Percentiles rank a stretch among this genome's conserved stretches.
Evolutionary conservation across 495 filamentous ascomycete species (phyloP).

Genomic region (Xylaria curta): DNA sequence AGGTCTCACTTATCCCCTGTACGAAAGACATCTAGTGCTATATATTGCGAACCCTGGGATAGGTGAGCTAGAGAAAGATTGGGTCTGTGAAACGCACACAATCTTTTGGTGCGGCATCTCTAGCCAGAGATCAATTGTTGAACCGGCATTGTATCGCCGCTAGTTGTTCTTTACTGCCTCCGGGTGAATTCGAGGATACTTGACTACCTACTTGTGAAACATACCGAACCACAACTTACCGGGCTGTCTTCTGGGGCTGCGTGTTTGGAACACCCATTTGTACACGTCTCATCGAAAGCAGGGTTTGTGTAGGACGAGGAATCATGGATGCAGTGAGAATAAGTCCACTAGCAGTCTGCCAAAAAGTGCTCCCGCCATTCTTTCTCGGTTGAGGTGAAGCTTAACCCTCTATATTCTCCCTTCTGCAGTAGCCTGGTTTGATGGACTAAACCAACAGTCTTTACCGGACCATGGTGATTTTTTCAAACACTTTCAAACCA

Average conservation of each 20-base stretch:
- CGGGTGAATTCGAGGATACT: neutral
- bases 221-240: conserved; percentile 29
- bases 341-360: conserved; percentile 34
- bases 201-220: conserved; percentile 19
- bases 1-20: neutral
- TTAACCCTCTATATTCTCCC: conserved; percentile 30
- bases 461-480: conserved; percentile 5
- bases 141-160: neutral
- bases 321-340: conserved; percentile 29
- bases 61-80: neutral
- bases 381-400: conserved; percentile 33
- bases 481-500: neutral
- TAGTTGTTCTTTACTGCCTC: neutral
- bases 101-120: neutral
- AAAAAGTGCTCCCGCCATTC: conserved; percentile 33
- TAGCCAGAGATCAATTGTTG: neutral
- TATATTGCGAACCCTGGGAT: too few relatives aligned
- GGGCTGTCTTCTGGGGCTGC: conserved; percentile 25
- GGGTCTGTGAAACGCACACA: neutral
- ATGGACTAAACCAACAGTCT: neutral
- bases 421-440: conserved; percentile 32
- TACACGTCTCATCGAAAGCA: conserved; percentile 27
- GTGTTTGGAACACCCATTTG: conserved; percentile 34
- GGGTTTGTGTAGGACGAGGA: conserved; percentile 37
- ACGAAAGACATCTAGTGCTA: neutral